Evolutionary conservation across 345 rosid species (phyloP).

Genomic region (Murraya paniculata): DNA sequence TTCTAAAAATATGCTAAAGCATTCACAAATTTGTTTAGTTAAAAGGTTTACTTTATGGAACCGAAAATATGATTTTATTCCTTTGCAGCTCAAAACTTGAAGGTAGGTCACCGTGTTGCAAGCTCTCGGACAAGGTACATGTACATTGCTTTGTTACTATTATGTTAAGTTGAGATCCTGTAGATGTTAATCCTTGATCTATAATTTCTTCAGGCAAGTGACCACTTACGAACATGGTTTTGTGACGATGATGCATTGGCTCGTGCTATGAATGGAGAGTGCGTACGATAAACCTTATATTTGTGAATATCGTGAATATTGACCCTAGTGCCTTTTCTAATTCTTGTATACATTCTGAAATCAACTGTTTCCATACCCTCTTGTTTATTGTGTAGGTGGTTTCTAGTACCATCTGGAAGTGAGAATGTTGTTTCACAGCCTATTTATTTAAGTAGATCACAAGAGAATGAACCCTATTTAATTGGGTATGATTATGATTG

Average conservation of each 20-base stretch:
- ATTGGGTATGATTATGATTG: constrained; percentile 52
- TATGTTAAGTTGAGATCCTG: not conserved
- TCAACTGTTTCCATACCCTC: not conserved
- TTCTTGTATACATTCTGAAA: not conserved
- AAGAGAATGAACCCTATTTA: constrained; percentile 52
- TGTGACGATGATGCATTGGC: constrained; percentile 74
- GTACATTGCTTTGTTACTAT: constrained; percentile 31
- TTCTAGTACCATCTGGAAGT: constrained; percentile 53
- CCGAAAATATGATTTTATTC: not conserved
- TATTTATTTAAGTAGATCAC: constrained; percentile 40
- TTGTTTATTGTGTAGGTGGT: constrained; percentile 53
- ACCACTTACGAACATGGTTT: constrained; percentile 48
- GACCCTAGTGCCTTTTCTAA: not conserved
- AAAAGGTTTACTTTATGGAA: not conserved
- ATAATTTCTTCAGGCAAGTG: constrained; percentile 38
- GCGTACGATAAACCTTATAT: constrained; percentile 27
- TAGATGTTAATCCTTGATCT: constrained; percentile 3
- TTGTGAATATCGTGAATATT: constrained; percentile 6
- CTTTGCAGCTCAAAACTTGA: constrained; percentile 73
- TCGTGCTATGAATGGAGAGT: constrained; percentile 78
- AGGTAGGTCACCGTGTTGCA: constrained; percentile 74
- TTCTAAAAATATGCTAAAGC: not conserved
- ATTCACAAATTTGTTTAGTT: not conserved
- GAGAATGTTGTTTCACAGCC: constrained; percentile 43
- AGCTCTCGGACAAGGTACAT: constrained; percentile 80